Conservation (phyloP, 2,329 filamentous ascomycete genomes). For the Tolypocladium amazonense region DNA sequence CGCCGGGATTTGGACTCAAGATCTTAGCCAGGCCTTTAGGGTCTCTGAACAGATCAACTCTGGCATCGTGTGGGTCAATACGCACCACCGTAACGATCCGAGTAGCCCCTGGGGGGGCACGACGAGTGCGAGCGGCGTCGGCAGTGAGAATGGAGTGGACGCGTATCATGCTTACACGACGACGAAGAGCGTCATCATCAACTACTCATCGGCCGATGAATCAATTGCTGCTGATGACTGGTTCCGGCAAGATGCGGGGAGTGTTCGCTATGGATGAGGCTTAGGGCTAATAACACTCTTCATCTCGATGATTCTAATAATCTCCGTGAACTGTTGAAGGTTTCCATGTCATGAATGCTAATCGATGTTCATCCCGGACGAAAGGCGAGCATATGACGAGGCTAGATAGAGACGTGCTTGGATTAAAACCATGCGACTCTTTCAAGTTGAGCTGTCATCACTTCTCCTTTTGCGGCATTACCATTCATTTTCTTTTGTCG, state of each 20-base stretch:
- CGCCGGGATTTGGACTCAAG: constrained; percentile 65
- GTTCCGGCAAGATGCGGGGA: constrained; percentile 48
- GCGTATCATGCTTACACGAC: constrained; percentile 49
- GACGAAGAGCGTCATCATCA: constrained; percentile 58
- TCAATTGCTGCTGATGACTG: constrained; percentile 47
- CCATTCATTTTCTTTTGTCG: neutral
- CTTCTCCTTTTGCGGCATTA: neutral
- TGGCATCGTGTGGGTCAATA: constrained; percentile 49
- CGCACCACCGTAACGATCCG: constrained; percentile 62
- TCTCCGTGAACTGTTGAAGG: neutral
- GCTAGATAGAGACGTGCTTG: neutral
- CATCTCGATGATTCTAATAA: neutral
- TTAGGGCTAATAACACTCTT: neutral
- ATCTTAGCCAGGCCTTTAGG: constrained; percentile 65
- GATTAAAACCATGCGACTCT: neutral
- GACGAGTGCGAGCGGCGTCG: constrained; percentile 52
- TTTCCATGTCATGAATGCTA: neutral
- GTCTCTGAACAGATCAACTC: constrained; percentile 61
- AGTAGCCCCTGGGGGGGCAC: constrained; percentile 61
- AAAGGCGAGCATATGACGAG: neutral
- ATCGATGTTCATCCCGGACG: neutral
- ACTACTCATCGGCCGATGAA: constrained; percentile 50
- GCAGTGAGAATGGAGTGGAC: constrained; percentile 63
- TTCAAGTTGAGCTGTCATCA: neutral
- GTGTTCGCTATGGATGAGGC: constrained; percentile 31